These are phyloP conservation scores for Physcia stellaris DNA, from an alignment of 495 filamentous ascomycete species.

Conservation along the genomic window DNA sequence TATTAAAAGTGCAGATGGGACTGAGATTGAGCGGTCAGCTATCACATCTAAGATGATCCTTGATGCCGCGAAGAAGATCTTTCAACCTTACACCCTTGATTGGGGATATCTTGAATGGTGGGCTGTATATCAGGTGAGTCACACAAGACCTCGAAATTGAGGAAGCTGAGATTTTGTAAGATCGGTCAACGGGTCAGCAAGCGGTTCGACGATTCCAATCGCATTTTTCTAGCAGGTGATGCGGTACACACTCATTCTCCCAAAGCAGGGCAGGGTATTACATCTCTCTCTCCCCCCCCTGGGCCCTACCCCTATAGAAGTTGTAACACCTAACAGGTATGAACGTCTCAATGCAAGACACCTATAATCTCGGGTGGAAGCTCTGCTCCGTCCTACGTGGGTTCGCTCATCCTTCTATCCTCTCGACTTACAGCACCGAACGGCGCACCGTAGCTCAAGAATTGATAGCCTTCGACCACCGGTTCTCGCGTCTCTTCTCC, in stretches of 20 bases:
- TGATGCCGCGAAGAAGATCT: slow-evolving; percentile 41
- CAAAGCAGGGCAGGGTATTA: slow-evolving; percentile 60
- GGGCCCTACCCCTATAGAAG: too few species aligned
- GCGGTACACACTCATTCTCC: slow-evolving; percentile 53
- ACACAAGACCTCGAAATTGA: neutral
- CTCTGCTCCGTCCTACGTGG: slow-evolving; percentile 45
- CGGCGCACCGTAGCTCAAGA: slow-evolving; percentile 55
- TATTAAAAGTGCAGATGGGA: slow-evolving; percentile 21
- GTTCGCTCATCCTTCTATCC: slow-evolving; percentile 34
- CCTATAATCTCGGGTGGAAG: slow-evolving; percentile 66
- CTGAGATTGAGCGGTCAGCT: slow-evolving; percentile 34
- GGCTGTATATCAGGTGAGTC: slow-evolving; percentile 33
- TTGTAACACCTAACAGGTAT: too few species aligned
- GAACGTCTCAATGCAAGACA: slow-evolving; percentile 55
- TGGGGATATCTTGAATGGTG: slow-evolving; percentile 55
- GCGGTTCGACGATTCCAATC: slow-evolving; percentile 43
- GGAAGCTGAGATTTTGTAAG: slow-evolving; percentile 14
- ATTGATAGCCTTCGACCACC: slow-evolving; percentile 59
- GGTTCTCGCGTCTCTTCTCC: slow-evolving; percentile 38
- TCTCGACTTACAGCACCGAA: slow-evolving; percentile 59
- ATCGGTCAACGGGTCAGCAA: slow-evolving; percentile 64
- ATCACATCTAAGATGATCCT: slow-evolving; percentile 47
- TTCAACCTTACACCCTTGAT: slow-evolving; percentile 47
- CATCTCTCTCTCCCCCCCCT: too few species aligned
- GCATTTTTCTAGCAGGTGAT: slow-evolving; percentile 53